A percentile compares a stretch with the other conserved stretches of the same genome.
Evolutionary conservation across 495 filamentous ascomycete species (phyloP).

Genomic region (Copromyces sp.): DNA sequence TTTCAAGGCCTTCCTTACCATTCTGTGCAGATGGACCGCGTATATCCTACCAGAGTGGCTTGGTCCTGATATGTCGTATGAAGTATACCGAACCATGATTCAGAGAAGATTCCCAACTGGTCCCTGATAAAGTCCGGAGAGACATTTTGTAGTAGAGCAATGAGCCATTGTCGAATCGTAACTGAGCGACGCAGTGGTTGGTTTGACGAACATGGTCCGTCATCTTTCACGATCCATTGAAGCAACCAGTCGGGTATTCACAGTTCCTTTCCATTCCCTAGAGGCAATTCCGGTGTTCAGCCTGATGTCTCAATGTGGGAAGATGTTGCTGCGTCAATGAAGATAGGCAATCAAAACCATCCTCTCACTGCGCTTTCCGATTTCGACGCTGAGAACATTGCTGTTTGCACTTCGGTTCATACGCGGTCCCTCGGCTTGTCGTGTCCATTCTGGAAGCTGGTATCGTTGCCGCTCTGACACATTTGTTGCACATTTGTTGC

Average conservation of each 20-base stretch:
- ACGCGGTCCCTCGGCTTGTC: neutral
- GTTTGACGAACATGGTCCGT: neutral
- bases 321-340: neutral
- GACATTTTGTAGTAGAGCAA: neutral
- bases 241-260: neutral
- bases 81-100: neutral
- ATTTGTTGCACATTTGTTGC: neutral
- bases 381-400: neutral
- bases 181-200: neutral
- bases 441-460: neutral
- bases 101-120: neutral
- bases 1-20: neutral
- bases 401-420: neutral
- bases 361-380: neutral
- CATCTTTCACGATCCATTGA: neutral
- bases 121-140: neutral
- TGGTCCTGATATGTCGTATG: neutral
- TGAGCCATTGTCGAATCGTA: neutral
- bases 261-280: neutral
- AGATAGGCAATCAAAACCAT: neutral
- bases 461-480: neutral
- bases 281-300: neutral
- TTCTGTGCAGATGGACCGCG: neutral
- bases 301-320: neutral
- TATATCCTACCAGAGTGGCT: neutral